Conservation (phyloP, 176 grass and related monocot species). For the Triticum urartu region DNA sequence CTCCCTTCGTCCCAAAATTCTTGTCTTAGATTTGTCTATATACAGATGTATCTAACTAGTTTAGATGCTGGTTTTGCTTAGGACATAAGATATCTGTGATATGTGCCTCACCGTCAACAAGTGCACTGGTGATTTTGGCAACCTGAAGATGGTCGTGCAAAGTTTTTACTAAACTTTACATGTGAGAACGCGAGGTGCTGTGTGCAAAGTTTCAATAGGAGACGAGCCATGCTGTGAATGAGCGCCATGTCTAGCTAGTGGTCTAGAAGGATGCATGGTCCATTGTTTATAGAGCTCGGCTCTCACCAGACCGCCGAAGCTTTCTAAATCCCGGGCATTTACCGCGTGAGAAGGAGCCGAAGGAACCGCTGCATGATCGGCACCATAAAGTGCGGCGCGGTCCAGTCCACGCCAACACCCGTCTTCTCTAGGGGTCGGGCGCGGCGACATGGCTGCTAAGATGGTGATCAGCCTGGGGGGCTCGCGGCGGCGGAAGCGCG, state of each 20-base stretch:
- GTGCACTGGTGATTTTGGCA: background rate
- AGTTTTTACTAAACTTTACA: too few relatives aligned
- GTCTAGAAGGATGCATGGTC: constrained; percentile 38
- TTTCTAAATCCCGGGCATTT: constrained; percentile 64
- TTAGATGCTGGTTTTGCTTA: background rate
- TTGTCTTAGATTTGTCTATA: too few relatives aligned
- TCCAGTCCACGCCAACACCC: background rate
- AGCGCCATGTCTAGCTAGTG: constrained; percentile 22
- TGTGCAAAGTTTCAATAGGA: background rate
- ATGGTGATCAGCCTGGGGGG: constrained; percentile 59
- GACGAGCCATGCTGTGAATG: background rate
- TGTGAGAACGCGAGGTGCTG: background rate
- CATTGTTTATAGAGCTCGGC: constrained; percentile 38
- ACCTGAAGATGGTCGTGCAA: background rate
- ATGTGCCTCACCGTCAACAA: background rate
- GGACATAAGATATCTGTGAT: background rate
- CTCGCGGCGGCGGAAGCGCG: constrained; percentile 67
- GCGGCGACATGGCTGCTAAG: constrained; percentile 47
- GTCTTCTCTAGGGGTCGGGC: background rate
- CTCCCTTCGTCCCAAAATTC: too few relatives aligned
- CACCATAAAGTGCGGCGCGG: constrained; percentile 31
- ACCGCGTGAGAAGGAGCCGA: constrained; percentile 39
- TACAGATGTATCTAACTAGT: background rate
- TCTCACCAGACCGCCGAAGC: constrained; percentile 29
- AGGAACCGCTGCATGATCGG: constrained; percentile 5